phyloP scores from a whole-genome alignment of 805 yeast species.

The Starmerella etchellsii region DNA sequence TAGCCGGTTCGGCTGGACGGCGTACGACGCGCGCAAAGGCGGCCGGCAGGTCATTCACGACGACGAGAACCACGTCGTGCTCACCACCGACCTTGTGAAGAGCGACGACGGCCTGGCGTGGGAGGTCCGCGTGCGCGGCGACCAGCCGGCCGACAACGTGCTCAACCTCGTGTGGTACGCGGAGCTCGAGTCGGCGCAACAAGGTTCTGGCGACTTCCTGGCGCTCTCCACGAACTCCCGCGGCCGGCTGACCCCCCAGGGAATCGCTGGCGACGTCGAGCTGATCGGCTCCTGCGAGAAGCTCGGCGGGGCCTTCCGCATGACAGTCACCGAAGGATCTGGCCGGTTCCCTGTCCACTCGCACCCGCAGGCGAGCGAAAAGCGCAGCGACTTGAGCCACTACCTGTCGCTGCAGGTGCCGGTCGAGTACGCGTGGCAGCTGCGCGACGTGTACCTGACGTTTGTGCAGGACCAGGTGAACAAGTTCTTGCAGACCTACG shows the following conservation, averaged over 20 bases:
- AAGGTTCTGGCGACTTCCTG: constrained; percentile 22
- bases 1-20: constrained; percentile 70
- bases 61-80: constrained; percentile 43
- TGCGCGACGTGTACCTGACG: constrained; percentile 59
- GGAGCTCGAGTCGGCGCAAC: constrained; percentile 47
- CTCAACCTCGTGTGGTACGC: constrained; percentile 67
- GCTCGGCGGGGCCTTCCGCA: constrained; percentile 56
- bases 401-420: constrained; percentile 63
- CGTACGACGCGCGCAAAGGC: constrained; percentile 76
- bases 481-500: constrained; percentile 29
- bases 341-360: constrained; percentile 33
- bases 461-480: constrained; percentile 58
- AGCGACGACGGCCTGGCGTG: constrained; percentile 56
- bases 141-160: constrained; percentile 34
- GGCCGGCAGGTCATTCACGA: constrained; percentile 71
- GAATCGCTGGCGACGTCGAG: constrained; percentile 28
- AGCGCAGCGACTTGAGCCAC: constrained; percentile 36
- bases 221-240: constrained; percentile 19
- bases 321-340: constrained; percentile 44
- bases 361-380: constrained; percentile 35
- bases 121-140: constrained; percentile 63
- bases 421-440: constrained; percentile 60
- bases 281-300: constrained; percentile 46
- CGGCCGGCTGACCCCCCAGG: constrained; percentile 19
- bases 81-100: constrained; percentile 68